Percentiles rank a stretch among this genome's conserved stretches.
Conservation (phyloP, 352 stramenopile genomes). For the Globisporangium acanthophoron region DNA sequence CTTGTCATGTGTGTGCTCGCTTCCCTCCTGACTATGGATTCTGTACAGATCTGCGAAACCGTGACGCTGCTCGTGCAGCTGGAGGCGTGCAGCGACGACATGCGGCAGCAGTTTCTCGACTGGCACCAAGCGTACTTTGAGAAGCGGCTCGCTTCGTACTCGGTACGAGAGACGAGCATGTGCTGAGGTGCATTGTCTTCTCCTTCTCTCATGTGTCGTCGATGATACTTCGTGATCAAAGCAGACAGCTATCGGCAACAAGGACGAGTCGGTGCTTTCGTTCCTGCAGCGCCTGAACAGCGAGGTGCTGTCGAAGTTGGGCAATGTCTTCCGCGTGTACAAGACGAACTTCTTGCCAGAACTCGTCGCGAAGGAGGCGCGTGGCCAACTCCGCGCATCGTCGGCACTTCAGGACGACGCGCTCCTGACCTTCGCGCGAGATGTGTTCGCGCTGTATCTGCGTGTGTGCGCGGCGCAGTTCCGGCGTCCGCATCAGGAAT, state of each 20-base stretch:
- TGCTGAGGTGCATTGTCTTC: too few relatives aligned
- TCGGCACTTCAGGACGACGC: conserved; percentile 51
- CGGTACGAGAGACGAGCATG: conserved; percentile 17
- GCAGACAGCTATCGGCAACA: conserved; percentile 9
- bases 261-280: conserved; percentile 40
- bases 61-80: conserved; percentile 59
- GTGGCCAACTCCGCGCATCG: conserved; percentile 26
- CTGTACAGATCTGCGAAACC: conserved; percentile 48
- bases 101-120: conserved; percentile 79
- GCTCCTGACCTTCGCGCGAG: conserved; percentile 66
- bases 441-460: conserved; percentile 58
- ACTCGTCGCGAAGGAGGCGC: conserved; percentile 31
- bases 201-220: not conserved
- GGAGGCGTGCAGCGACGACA: conserved; percentile 62
- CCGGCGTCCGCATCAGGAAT: conserved; percentile 43
- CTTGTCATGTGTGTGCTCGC: not conserved
- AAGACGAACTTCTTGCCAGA: conserved; percentile 60
- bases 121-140: conserved; percentile 80
- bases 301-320: conserved; percentile 44
- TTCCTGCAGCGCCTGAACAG: conserved; percentile 54
- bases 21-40: not conserved
- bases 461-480: conserved; percentile 47
- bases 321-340: conserved; percentile 57
- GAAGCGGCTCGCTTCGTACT: conserved; percentile 38
- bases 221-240: not conserved